Evolutionary conservation across 1,284 basidiomycete species (phyloP).

Genomic region (Ustilago cynodontis): DNA sequence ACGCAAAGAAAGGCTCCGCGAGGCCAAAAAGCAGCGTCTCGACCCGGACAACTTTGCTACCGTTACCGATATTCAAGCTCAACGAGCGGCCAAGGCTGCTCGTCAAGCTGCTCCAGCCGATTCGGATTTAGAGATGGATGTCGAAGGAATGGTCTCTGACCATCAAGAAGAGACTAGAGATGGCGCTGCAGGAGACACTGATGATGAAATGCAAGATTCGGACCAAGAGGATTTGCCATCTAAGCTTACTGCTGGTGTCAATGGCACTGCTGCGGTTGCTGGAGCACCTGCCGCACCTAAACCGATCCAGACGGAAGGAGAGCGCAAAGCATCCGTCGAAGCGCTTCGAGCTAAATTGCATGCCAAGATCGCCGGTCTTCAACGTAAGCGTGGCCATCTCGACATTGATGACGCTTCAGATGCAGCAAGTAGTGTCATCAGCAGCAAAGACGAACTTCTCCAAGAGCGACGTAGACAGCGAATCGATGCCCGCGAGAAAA

Average conservation of each 20-base stretch:
- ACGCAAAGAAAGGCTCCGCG: constrained; percentile 55
- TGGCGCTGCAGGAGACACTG: constrained; percentile 50
- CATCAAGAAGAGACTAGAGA: constrained; percentile 40
- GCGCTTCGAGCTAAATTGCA: constrained; percentile 62
- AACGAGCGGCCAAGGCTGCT: constrained; percentile 52
- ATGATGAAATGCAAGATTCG: constrained; percentile 51
- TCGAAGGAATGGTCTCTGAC: constrained; percentile 48
- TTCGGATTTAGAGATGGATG: constrained; percentile 51
- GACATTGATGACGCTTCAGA: constrained; percentile 38
- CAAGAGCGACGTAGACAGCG: constrained; percentile 64
- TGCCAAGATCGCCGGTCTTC: constrained; percentile 60
- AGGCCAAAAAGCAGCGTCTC: constrained; percentile 61
- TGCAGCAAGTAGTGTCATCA: constrained; percentile 47
- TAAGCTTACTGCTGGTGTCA: constrained; percentile 3
- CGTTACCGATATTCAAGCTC: constrained; percentile 56
- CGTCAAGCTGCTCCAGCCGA: constrained; percentile 37
- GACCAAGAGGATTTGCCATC: constrained; percentile 38
- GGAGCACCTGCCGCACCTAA: constrained; percentile 18
- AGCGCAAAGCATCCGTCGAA: constrained; percentile 56
- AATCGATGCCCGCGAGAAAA: constrained; percentile 63
- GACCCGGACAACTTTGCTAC: constrained; percentile 65
- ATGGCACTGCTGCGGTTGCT: constrained; percentile 2
- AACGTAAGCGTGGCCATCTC: constrained; percentile 52
- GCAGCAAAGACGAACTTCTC: constrained; percentile 63
- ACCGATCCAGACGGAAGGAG: constrained; percentile 44